Evolutionary conservation across 257 asterid genomes (phyloP).

Genomic region (Penstemon newberryi): DNA sequence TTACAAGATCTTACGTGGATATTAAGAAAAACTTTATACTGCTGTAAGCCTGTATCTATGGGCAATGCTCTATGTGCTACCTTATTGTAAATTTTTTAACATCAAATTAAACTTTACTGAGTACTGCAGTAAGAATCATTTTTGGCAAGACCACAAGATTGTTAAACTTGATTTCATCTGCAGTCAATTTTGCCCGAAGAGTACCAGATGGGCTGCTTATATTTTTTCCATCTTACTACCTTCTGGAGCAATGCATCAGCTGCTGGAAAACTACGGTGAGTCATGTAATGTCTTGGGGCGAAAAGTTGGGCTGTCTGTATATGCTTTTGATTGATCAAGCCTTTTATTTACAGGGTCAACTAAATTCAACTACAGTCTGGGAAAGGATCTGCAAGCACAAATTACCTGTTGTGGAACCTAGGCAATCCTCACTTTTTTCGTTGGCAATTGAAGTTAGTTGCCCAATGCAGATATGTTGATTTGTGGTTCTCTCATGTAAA

Average conservation of each 20-base stretch:
- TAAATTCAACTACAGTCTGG: slow-evolving; percentile 76
- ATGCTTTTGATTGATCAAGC: slow-evolving; percentile 20
- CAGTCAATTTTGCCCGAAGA: slow-evolving; percentile 95
- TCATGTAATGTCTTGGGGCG: slow-evolving; percentile 20
- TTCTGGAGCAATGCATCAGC: slow-evolving; percentile 81
- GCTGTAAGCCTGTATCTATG: not conserved
- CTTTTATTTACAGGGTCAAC: slow-evolving; percentile 53
- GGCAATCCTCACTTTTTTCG: slow-evolving; percentile 87
- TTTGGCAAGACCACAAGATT: slow-evolving; percentile 22
- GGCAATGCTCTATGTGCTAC: not conserved
- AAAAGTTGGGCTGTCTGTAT: slow-evolving; percentile 14
- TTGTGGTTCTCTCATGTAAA: slow-evolving; percentile 15
- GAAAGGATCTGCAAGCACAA: slow-evolving; percentile 95
- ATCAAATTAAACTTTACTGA: slow-evolving; percentile 5
- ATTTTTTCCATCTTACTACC: slow-evolving; percentile 91
- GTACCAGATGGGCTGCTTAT: slow-evolving; percentile 98
- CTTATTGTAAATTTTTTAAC: slow-evolving; percentile 6
- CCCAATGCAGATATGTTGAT: slow-evolving; percentile 20
- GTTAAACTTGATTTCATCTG: slow-evolving; percentile 33
- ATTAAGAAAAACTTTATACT: not conserved
- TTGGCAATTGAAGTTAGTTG: slow-evolving; percentile 72
- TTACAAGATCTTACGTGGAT: slow-evolving; percentile 6
- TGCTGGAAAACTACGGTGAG: slow-evolving; percentile 88
- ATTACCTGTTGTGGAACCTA: slow-evolving; percentile 95
- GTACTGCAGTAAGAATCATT: slow-evolving; percentile 21